Evolutionary conservation across 2,329 filamentous ascomycete genomes (phyloP), one percentile per base, ranked within the genome.

Genomic region (Ophiosphaerella korrae): DNA sequence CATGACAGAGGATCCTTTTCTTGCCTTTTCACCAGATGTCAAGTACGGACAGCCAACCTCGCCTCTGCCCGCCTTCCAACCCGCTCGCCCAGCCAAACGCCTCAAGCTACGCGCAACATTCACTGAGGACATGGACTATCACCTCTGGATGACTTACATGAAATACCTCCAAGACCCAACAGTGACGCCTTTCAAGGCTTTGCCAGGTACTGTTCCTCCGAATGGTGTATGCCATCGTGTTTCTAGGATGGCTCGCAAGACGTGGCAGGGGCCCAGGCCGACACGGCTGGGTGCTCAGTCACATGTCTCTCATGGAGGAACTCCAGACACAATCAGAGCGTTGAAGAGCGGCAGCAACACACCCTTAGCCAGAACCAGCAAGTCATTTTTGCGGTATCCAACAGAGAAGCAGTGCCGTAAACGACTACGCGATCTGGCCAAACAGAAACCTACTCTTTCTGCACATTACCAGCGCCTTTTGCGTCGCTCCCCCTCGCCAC

Each of bases 71-170:
- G 48, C 56, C 16, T 68, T 67, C 31, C 66, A 64, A 40, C 60
- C 61, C 29, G 59, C 55, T 34, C 65, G 59, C 6, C 45, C 66
- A 9, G 50, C 60, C 6, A 79, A 78, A 64, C 77, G 77, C 52
- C 61, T 75, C 45, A 80, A 76, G 64, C 68, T 75, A 32, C 72
- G 70, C 43, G 73, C 72, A 5, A 75, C 71, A 35, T 88, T 84
- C 80, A 85, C 81, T 5, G 74, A 80, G 37, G 83, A 85, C 44
- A 87, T 86, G 84, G 85, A 88, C 64, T 79, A 82, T 48, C 85
- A 88, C 63, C 72, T 88, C 29, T 87, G 85, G 84, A 82, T 84
- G 65, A 85, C 83, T 7, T 88, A 86, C 70, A 82, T 86, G 73
- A 77, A 80, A 45, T 87, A 86, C 66, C 74, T 87, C n/a, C 82